Conservation (phyloP, 1,284 basidiomycete genomes). For the Vanrija sp. region DNA sequence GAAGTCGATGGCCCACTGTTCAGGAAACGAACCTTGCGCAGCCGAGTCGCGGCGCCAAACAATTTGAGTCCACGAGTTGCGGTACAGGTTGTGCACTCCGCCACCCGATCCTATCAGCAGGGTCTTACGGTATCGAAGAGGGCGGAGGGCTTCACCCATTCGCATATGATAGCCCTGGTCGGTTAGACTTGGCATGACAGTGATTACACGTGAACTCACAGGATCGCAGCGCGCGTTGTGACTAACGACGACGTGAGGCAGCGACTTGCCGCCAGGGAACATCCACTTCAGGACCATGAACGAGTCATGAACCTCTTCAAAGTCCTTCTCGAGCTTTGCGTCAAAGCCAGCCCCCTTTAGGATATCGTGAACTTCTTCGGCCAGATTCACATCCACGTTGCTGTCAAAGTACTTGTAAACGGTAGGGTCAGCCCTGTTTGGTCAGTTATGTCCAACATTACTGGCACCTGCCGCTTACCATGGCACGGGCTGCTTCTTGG, state of each 20-base stretch:
- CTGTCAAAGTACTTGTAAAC: slow-evolving; percentile 27
- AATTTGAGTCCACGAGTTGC: slow-evolving; percentile 25
- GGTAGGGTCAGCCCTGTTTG: neutral
- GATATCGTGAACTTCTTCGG: slow-evolving; percentile 12
- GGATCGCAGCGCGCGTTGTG: slow-evolving; percentile 26
- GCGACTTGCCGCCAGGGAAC: slow-evolving; percentile 29
- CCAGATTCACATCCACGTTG: slow-evolving; percentile 13
- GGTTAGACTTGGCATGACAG: too few species aligned
- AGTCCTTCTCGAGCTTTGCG: slow-evolving; percentile 19
- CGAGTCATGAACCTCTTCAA: slow-evolving; percentile 33
- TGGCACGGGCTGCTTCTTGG: slow-evolving; percentile 30
- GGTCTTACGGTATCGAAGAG: slow-evolving; percentile 21
- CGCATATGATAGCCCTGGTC: slow-evolving; percentile 15
- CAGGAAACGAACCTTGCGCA: slow-evolving; percentile 26
- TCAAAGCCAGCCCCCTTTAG: slow-evolving; percentile 23
- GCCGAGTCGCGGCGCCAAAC: slow-evolving; percentile 25
- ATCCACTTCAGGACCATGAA: slow-evolving; percentile 34
- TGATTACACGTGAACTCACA: too few species aligned
- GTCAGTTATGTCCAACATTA: neutral
- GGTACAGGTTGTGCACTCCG: slow-evolving; percentile 34
- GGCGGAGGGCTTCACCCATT: slow-evolving; percentile 26
- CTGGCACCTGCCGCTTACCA: slow-evolving; percentile 14
- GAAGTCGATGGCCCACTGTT: slow-evolving; percentile 34
- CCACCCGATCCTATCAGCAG: slow-evolving; percentile 32
- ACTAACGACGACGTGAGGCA: slow-evolving; percentile 21